These are phyloP conservation scores for Mortierella sp. DNA, from an alignment of 371 early-diverging fungal genomes.

Conservation along the genomic window DNA sequence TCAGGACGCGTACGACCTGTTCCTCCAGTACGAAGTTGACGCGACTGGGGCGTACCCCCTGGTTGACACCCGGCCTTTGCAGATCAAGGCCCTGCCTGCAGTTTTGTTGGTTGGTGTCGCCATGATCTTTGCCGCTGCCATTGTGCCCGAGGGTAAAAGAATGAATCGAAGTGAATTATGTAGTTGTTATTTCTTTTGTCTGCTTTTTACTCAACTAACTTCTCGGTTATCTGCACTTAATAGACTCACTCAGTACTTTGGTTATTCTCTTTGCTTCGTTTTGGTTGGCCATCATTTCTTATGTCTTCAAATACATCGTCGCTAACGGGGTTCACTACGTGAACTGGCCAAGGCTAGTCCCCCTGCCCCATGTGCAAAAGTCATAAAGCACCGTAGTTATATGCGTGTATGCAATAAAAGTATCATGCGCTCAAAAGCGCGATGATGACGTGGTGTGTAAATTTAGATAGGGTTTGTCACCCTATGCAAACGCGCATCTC, in stretches of 20 bases:
- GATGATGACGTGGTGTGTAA: no score
- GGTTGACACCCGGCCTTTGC: conserved; percentile 27
- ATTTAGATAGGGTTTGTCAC: no score
- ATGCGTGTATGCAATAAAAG: no score
- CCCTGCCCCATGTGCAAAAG: conserved; percentile 21
- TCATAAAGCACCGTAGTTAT: no score
- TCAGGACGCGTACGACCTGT: conserved; percentile 65
- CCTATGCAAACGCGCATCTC: no score
- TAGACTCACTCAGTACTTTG: conserved; percentile 25
- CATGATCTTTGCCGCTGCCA: conserved; percentile 24
- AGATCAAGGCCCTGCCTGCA: conserved; percentile 27
- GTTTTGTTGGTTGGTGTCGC: conserved; percentile 28
- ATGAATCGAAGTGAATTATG: background rate
- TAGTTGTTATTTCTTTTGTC: background rate
- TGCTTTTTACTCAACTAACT: background rate
- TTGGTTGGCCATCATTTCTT: conserved; percentile 35
- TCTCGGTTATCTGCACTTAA: background rate
- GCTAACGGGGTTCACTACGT: conserved; percentile 46
- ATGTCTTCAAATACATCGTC: conserved; percentile 21
- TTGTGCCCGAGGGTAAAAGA: conserved; percentile 41
- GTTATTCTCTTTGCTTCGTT: conserved; percentile 34
- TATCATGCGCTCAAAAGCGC: no score
- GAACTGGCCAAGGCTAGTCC: conserved; percentile 50
- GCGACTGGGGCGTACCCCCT: conserved; percentile 24
- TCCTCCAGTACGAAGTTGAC: conserved; percentile 41